Percentiles rank a stretch among this genome's conserved stretches.
Evolutionary conservation across 352 stramenopile species (phyloP).

Genomic region (Blastocystis sp.): DNA sequence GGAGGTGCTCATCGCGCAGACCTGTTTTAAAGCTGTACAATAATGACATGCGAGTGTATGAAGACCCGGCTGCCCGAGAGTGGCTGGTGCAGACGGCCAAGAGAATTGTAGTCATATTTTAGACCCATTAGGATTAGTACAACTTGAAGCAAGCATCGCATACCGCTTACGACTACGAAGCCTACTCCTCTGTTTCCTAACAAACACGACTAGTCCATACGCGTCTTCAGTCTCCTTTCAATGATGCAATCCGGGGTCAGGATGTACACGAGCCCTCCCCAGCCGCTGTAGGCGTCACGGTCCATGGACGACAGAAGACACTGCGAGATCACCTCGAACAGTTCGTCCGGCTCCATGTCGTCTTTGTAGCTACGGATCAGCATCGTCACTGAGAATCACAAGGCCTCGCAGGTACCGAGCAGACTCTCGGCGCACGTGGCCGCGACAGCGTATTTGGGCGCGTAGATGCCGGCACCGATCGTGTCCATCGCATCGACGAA

Average conservation of each 20-base stretch:
- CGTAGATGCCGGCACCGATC: slow-evolving; percentile 63
- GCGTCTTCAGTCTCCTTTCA: slow-evolving; percentile 65
- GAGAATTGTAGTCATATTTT: neutral
- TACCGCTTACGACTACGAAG: slow-evolving; percentile 58
- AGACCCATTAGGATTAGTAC: neutral
- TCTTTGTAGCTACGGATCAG: slow-evolving; percentile 65
- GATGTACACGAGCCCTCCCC: slow-evolving; percentile 96
- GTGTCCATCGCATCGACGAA: slow-evolving; percentile 68
- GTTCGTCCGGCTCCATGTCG: slow-evolving; percentile 81
- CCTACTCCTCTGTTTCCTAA: neutral
- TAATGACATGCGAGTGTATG: slow-evolving; percentile 16
- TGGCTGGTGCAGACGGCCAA: slow-evolving; percentile 10
- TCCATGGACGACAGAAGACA: slow-evolving; percentile 93
- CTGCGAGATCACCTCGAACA: slow-evolving; percentile 97
- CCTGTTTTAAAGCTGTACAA: slow-evolving; percentile 34
- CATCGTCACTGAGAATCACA: neutral
- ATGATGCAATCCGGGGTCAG: slow-evolving; percentile 76
- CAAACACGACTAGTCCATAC: slow-evolving; percentile 59
- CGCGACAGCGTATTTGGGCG: slow-evolving; percentile 52
- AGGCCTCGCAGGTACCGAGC: slow-evolving; percentile 73
- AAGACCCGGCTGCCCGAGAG: neutral
- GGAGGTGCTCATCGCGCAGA: neutral
- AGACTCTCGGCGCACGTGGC: slow-evolving; percentile 62
- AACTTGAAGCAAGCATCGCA: slow-evolving; percentile 58
- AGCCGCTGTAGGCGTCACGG: slow-evolving; percentile 93